Conservation (phyloP, 371 early-diverging fungal species). For the Mucor sp. region DNA sequence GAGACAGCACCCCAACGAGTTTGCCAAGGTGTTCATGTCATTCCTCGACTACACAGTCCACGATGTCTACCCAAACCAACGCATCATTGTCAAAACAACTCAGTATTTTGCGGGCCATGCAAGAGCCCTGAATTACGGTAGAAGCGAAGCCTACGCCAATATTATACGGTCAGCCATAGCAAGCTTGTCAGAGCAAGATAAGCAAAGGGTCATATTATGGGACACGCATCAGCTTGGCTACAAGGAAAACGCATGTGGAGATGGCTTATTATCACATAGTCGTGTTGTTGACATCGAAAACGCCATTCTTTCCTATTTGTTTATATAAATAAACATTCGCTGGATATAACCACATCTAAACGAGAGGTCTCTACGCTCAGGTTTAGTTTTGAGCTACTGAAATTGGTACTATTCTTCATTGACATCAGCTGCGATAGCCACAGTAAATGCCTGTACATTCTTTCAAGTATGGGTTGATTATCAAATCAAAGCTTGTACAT, state of each 20-base stretch:
- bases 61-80: slow-evolving; percentile 9
- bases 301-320: not conserved
- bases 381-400: not conserved
- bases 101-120: slow-evolving; percentile 23
- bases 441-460: too few relatives aligned
- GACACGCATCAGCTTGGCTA: slow-evolving; percentile 36
- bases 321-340: not conserved
- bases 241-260: not conserved
- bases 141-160: slow-evolving; percentile 38
- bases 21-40: slow-evolving; percentile 22
- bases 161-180: slow-evolving; percentile 16
- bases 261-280: not conserved
- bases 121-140: slow-evolving; percentile 30
- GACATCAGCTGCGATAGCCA: too few relatives aligned
- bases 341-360: not conserved
- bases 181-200: not conserved
- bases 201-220: slow-evolving; percentile 30
- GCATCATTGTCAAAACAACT: slow-evolving; percentile 36
- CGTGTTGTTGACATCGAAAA: slow-evolving; percentile 5
- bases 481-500: too few relatives aligned
- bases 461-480: too few relatives aligned
- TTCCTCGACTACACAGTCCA: slow-evolving; percentile 16
- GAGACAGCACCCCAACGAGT: slow-evolving; percentile 28
- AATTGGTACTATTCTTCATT: too few relatives aligned
- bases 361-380: too few relatives aligned